These are phyloP conservation scores for Ustilago cynodontis DNA, from an alignment of 1,284 basidiomycete species.

Conservation along the genomic window DNA sequence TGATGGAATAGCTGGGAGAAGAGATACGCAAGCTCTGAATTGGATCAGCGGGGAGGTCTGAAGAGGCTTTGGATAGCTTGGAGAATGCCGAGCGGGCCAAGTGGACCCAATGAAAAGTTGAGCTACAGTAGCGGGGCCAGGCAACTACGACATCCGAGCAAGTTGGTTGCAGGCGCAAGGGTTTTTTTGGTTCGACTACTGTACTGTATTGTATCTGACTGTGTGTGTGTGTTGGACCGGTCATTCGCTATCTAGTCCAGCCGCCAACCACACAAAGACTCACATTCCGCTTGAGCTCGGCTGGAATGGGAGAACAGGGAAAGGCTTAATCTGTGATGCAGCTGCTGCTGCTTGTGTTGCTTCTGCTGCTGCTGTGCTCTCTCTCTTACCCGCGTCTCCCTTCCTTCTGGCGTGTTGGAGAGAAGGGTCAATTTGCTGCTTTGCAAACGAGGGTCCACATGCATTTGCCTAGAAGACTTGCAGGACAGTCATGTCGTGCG, in stretches of 20 bases:
- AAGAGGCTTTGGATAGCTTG: not conserved
- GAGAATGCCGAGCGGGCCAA: conserved; percentile 3
- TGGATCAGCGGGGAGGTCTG: conserved; percentile 1
- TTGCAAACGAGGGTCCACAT: not conserved
- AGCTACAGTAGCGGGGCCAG: not conserved
- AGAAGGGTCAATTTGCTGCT: not conserved
- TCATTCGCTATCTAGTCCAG: not conserved
- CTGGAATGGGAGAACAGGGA: not conserved
- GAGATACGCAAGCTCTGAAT: conserved; percentile 4
- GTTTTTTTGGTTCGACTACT: not conserved
- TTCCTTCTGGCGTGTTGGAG: not conserved
- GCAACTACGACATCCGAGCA: not conserved
- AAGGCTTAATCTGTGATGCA: not conserved
- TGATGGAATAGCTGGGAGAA: not conserved
- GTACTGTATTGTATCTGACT: too few relatives aligned
- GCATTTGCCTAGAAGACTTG: not conserved
- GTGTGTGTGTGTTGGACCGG: conserved; percentile 1
- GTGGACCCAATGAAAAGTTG: not conserved
- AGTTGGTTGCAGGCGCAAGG: not conserved
- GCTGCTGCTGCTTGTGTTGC: not conserved
- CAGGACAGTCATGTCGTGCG: conserved; percentile 9
- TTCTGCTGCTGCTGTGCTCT: not conserved
- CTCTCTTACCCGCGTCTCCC: not conserved
- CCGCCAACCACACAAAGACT: not conserved
- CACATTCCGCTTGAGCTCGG: conserved; percentile 1